Evolutionary conservation across 139 green algal species (phyloP).

Genomic region (Closterium sp.): DNA sequence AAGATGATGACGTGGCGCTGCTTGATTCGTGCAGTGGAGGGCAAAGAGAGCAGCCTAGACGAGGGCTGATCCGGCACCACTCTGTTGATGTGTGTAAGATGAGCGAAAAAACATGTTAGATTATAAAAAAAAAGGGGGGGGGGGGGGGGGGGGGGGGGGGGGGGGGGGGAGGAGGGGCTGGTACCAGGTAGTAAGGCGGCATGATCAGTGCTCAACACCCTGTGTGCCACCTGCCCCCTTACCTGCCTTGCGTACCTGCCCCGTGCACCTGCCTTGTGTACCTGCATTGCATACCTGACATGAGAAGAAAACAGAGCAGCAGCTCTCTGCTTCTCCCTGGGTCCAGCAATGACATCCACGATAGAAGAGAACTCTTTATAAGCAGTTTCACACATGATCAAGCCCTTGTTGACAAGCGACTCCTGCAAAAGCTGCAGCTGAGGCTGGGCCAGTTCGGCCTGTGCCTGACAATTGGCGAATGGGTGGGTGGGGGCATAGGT

Average conservation of each 20-base stretch:
- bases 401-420: background rate
- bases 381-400: background rate
- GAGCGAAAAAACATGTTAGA: background rate
- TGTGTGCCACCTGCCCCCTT: too few species aligned
- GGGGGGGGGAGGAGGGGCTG: too few species aligned
- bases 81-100: background rate
- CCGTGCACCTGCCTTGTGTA: background rate
- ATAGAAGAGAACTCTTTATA: constrained; percentile 3
- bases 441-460: background rate
- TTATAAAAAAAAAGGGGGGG: too few species aligned
- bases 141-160: too few species aligned
- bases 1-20: constrained; percentile 13
- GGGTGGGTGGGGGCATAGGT: too few species aligned
- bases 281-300: background rate
- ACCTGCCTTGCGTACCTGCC: too few species aligned
- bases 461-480: background rate
- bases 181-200: too few species aligned
- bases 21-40: background rate
- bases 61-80: background rate
- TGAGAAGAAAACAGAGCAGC: background rate
- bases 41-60: background rate
- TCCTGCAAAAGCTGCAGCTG: background rate
- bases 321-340: constrained; percentile 2
- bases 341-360: constrained; percentile 12
- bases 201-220: too few species aligned